Conservation (phyloP, 1,139 yeast genomes). For the Lodderomyces jiufengensis region DNA sequence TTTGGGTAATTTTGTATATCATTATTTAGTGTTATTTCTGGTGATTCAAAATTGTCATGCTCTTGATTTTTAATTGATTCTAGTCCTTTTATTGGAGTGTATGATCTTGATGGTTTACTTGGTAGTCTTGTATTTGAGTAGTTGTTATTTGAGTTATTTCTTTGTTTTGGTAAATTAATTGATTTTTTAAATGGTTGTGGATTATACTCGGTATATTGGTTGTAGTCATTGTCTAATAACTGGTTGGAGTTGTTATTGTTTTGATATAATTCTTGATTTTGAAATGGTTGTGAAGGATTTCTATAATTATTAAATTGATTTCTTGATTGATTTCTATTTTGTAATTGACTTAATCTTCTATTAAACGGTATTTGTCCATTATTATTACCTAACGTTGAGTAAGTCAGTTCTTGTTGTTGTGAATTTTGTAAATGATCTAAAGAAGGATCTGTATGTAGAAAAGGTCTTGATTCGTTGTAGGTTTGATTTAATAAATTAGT, state of each 20-base stretch:
- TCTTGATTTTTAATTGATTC: no score
- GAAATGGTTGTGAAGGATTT: no score
- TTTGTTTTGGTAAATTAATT: no score
- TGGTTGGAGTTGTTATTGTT: not conserved
- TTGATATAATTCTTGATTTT: not conserved
- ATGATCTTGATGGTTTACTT: constrained; percentile 1
- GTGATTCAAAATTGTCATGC: no score
- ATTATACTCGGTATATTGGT: no score
- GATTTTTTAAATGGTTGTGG: no score
- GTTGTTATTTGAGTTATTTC: no score
- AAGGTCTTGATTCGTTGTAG: not conserved
- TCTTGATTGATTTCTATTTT: not conserved
- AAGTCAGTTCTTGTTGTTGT: constrained; percentile 4
- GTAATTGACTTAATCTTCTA: constrained; percentile 7
- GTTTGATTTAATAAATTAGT: not conserved
- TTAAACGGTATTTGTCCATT: not conserved
- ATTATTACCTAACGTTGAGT: constrained; percentile 8
- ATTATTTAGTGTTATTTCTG: no score
- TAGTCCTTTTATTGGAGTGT: constrained; percentile 1
- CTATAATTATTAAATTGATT: no score
- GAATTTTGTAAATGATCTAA: constrained; percentile 3
- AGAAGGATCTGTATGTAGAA: constrained; percentile 1
- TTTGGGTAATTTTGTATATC: not conserved
- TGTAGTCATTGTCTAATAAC: not conserved
- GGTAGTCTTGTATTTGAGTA: constrained; percentile 1